Conservation (phyloP, 805 yeast species). For the Saccharomycopsis oosterbeekiorum region DNA sequence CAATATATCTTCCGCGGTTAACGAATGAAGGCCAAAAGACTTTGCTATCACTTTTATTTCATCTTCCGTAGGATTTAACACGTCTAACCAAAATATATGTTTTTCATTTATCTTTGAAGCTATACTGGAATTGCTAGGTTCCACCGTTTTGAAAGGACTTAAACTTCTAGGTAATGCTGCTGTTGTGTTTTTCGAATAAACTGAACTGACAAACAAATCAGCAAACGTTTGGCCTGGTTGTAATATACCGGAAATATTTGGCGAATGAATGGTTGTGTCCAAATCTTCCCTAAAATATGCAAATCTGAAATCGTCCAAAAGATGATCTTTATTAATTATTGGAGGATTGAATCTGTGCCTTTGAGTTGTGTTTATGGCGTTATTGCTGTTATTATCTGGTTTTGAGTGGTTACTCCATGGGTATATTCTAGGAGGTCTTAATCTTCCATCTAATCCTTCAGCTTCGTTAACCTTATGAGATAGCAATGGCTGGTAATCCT, state of each 20-base stretch:
- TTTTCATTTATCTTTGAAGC: not conserved
- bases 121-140: conserved; percentile 4
- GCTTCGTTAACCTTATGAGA: conserved; percentile 38
- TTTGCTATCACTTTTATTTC: conserved; percentile 90
- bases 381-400: not conserved
- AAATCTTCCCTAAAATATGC: conserved; percentile 89
- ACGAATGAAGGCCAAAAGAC: conserved; percentile 94
- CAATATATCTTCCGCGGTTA: conserved; percentile 94
- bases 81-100: conserved; percentile 61
- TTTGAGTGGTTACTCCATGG: conserved; percentile 52
- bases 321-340: not conserved
- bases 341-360: not conserved
- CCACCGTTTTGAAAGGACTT: conserved; percentile 9
- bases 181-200: conserved; percentile 22
- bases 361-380: not conserved
- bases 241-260: conserved; percentile 72
- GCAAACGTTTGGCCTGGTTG: conserved; percentile 52
- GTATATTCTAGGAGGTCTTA: conserved; percentile 63
- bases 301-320: conserved; percentile 54
- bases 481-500: conserved; percentile 4
- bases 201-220: conserved; percentile 46
- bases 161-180: conserved; percentile 3
- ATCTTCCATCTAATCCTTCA: conserved; percentile 47
- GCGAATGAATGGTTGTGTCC: conserved; percentile 82
- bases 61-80: conserved; percentile 85